Conservation (phyloP, 2,329 filamentous ascomycete species). For the Calonectria honghensis region DNA sequence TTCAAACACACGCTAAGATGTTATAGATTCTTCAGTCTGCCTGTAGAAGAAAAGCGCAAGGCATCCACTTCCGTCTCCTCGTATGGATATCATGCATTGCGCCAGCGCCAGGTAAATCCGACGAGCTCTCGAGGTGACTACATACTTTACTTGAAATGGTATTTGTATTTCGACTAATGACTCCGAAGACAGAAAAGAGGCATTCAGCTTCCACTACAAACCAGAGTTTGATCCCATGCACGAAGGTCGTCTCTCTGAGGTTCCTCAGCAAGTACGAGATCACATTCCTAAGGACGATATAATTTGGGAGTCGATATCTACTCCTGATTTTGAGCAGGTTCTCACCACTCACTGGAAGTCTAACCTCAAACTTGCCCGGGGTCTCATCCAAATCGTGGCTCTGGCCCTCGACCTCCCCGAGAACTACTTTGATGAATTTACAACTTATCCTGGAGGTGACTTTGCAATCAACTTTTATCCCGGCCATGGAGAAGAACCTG, state of each 20-base stretch:
- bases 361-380: constrained; percentile 70
- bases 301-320: constrained; percentile 15
- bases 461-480: constrained; percentile 27
- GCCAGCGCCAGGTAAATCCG: constrained; percentile 19
- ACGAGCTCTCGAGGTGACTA: constrained; percentile 10
- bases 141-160: fast-evolving
- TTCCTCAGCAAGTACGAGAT: constrained; percentile 7
- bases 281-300: constrained; percentile 21
- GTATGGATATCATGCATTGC: constrained; percentile 6
- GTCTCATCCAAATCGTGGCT: constrained; percentile 71
- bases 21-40: constrained; percentile 3
- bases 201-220: constrained; percentile 29
- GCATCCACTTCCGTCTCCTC: constrained; percentile 2
- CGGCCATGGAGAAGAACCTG: constrained; percentile 1
- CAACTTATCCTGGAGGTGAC: constrained; percentile 32
- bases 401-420: constrained; percentile 73
- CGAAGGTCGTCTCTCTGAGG: neutral
- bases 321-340: constrained; percentile 64
- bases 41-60: constrained; percentile 8
- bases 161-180: neutral
- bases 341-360: constrained; percentile 67
- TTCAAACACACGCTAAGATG: neutral
- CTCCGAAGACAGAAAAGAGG: constrained; percentile 15
- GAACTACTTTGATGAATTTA: constrained; percentile 69
- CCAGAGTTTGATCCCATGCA: constrained; percentile 20